These are phyloP conservation scores for Xylariaceae sp. DNA, from an alignment of 2,329 filamentous ascomycete genomes.

Conservation along the genomic window DNA sequence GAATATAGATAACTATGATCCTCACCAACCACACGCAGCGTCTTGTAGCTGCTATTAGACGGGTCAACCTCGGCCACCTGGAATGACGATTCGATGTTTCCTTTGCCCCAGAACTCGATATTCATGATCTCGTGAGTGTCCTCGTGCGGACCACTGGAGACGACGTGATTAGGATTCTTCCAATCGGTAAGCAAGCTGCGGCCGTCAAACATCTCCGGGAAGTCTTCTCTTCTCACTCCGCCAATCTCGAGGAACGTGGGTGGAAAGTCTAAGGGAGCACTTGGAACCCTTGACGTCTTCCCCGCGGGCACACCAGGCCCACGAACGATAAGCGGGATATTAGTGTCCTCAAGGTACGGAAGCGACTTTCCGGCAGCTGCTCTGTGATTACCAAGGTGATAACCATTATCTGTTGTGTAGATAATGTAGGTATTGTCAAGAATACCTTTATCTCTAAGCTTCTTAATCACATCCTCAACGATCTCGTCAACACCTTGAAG, in stretches of 20 bases:
- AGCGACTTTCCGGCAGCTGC: slow-evolving; percentile 24
- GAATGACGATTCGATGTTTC: slow-evolving; percentile 19
- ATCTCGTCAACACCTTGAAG: slow-evolving; percentile 45
- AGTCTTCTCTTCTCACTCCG: slow-evolving; percentile 6
- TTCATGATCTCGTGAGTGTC: slow-evolving; percentile 26
- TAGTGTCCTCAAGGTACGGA: slow-evolving; percentile 18
- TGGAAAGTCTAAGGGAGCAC: slow-evolving; percentile 26
- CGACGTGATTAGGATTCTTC: slow-evolving; percentile 6
- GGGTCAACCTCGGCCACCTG: slow-evolving; percentile 4
- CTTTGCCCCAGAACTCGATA: slow-evolving; percentile 28
- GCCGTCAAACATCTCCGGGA: slow-evolving; percentile 24
- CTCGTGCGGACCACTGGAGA: slow-evolving; percentile 9
- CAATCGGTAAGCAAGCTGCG: slow-evolving; percentile 24
- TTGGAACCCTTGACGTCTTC: slow-evolving; percentile 15
- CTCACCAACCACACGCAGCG: slow-evolving; percentile 22
- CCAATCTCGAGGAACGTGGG: slow-evolving; percentile 29
- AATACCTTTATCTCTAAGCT: slow-evolving; percentile 36
- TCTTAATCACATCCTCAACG: slow-evolving; percentile 40
- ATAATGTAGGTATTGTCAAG: slow-evolving; percentile 28
- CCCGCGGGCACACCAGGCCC: slow-evolving; percentile 23
- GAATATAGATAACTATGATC: slow-evolving; percentile 24
- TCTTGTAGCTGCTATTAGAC: slow-evolving; percentile 24
- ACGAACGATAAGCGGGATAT: slow-evolving; percentile 27
- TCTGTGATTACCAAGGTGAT: slow-evolving; percentile 25
- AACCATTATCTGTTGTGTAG: slow-evolving; percentile 27